Evolutionary conservation across 495 filamentous ascomycete species (phyloP).

Genomic region (Filosporella fistucella): DNA sequence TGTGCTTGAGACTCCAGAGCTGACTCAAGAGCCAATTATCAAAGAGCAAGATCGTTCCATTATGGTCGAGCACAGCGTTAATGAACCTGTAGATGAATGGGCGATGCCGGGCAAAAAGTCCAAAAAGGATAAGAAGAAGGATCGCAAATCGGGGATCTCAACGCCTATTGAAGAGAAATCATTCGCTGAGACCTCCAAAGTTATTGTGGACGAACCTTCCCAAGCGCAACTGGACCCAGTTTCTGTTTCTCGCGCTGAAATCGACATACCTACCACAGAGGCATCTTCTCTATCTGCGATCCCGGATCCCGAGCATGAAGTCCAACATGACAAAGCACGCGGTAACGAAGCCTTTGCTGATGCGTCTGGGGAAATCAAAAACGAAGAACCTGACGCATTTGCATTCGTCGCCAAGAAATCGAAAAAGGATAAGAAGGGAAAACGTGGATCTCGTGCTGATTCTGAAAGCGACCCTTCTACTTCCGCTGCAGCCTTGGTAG

Average conservation of each 20-base stretch:
- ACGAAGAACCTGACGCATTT: slow-evolving; percentile 9
- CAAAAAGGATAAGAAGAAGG: slow-evolving; percentile 26
- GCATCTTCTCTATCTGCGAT: too few species aligned
- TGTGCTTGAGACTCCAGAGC: slow-evolving; percentile 18
- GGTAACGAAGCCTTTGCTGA: too few species aligned
- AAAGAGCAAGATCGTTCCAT: slow-evolving; percentile 18
- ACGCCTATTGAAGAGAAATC: slow-evolving; percentile 7
- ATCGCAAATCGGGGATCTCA: slow-evolving; percentile 10
- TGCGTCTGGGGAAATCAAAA: slow-evolving; percentile 1
- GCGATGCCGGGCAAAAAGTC: slow-evolving; percentile 8
- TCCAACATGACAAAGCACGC: too few species aligned
- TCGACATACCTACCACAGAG: too few species aligned
- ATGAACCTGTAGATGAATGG: slow-evolving; percentile 17
- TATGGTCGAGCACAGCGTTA: slow-evolving; percentile 1
- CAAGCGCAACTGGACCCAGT: too few species aligned
- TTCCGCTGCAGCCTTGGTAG: slow-evolving; percentile 9
- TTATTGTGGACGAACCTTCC: neutral
- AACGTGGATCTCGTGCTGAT: slow-evolving; percentile 7
- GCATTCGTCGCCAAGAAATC: slow-evolving; percentile 20
- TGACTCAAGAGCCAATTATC: slow-evolving; percentile 33
- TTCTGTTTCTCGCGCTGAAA: too few species aligned
- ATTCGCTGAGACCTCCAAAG: too few species aligned
- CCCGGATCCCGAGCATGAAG: too few species aligned
- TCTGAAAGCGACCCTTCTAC: slow-evolving; percentile 19
- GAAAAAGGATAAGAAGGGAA: slow-evolving; percentile 24